Conservation (phyloP, 176 grass and related monocot genomes). For the Eleusine coracana region DNA sequence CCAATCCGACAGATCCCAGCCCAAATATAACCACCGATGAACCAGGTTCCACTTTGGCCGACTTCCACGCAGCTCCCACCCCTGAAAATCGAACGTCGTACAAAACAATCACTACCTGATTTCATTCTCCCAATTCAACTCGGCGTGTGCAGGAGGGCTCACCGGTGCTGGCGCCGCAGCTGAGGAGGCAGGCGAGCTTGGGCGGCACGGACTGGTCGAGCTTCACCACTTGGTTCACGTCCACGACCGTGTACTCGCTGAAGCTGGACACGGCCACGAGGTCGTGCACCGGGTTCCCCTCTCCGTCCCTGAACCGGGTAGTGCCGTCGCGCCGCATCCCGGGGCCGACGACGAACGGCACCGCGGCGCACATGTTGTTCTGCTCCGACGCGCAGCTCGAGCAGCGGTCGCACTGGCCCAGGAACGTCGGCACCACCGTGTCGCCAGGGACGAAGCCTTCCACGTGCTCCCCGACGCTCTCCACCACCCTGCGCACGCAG, state of each 20-base stretch:
- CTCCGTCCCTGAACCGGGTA: conserved; percentile 54
- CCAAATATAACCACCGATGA: conserved; percentile 70
- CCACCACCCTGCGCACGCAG: conserved; percentile 49
- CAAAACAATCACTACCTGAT: background rate
- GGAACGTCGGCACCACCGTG: conserved; percentile 60
- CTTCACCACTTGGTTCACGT: conserved; percentile 61
- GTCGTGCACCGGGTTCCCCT: conserved; percentile 54
- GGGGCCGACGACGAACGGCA: conserved; percentile 27
- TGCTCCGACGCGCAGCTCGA: conserved; percentile 46
- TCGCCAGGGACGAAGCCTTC: conserved; percentile 58
- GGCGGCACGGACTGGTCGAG: conserved; percentile 54
- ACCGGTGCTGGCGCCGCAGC: conserved; percentile 70
- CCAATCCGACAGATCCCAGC: conserved; percentile 70
- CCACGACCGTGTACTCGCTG: conserved; percentile 82
- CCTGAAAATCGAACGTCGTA: conserved; percentile 41
- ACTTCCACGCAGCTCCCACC: conserved; percentile 72
- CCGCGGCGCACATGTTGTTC: conserved; percentile 59
- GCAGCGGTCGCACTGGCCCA: conserved; percentile 66
- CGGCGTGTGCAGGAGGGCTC: background rate
- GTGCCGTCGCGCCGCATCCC: conserved; percentile 76
- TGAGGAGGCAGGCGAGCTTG: conserved; percentile 66
- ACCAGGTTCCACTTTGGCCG: conserved; percentile 56
- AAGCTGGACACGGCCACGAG: conserved; percentile 69
- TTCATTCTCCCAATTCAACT: background rate
- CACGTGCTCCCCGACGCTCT: conserved; percentile 74